Evolutionary conservation across 148 eudicot genomes (phyloP).

Genomic region (Spergularia bocconei): DNA sequence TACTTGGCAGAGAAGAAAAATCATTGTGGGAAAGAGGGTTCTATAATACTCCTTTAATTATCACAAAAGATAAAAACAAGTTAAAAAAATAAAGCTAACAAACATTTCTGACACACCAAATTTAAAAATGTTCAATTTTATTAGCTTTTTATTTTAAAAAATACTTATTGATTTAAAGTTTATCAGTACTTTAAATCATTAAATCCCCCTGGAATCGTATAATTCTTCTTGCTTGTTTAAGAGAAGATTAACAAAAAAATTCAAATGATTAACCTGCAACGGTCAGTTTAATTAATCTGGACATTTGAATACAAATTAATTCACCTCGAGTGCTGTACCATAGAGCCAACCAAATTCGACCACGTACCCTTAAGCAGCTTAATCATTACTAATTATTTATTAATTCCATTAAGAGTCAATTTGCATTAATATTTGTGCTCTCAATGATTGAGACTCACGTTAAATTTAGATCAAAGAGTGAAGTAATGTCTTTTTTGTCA

Average conservation of each 20-base stretch:
- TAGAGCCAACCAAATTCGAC: conserved; percentile 6
- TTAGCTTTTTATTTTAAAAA: too few relatives aligned
- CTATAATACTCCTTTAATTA: background rate
- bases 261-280: conserved; percentile 12
- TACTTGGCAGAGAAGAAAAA: conserved; percentile 9
- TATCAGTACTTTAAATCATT: conserved; percentile 12
- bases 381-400: background rate
- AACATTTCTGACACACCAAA: conserved; percentile 38
- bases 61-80: conserved; percentile 1
- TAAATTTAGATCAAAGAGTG: conserved; percentile 16
- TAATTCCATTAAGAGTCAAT: conserved; percentile 1
- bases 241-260: background rate
- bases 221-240: background rate
- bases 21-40: background rate
- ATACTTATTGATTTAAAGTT: background rate
- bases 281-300: conserved; percentile 14
- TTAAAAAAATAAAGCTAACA: conserved; percentile 29
- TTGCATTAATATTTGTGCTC: conserved; percentile 32
- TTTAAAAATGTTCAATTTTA: background rate
- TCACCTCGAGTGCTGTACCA: conserved; percentile 15
- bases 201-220: background rate
- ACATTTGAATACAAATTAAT: background rate
- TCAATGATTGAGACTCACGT: conserved; percentile 50
- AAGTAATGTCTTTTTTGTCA: conserved; percentile 13
- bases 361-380: conserved; percentile 19